Evolutionary conservation across 768 basidiomycete species (phyloP).

Genomic region (Obba rivulosa): DNA sequence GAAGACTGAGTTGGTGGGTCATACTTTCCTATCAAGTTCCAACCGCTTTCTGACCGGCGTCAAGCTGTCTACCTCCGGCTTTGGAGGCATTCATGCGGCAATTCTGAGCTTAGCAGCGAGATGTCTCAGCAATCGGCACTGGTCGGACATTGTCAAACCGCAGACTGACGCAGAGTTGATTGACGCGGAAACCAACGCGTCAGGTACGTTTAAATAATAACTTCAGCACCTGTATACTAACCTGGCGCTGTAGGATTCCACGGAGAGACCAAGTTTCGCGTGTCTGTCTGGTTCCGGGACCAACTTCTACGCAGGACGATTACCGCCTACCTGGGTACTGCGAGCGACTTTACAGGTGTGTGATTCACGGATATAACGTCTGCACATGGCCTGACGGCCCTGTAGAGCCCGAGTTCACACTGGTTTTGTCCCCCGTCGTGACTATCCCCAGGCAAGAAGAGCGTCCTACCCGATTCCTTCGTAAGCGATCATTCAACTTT

Average conservation of each 20-base stretch:
- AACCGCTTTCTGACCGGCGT: not conserved
- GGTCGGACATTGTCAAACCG: slow-evolving; percentile 53
- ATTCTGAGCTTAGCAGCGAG: slow-evolving; percentile 71
- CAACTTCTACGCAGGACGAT: slow-evolving; percentile 55
- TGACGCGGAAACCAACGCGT: slow-evolving; percentile 46
- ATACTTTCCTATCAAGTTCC: not conserved
- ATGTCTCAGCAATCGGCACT: slow-evolving; percentile 55
- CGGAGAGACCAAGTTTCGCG: slow-evolving; percentile 53
- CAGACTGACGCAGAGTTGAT: slow-evolving; percentile 62
- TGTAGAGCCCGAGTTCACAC: slow-evolving; percentile 66
- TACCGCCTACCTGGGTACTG: slow-evolving; percentile 61
- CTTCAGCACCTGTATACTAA: not conserved
- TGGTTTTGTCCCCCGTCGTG: slow-evolving; percentile 65
- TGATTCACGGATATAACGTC: not conserved
- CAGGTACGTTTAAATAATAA: slow-evolving; percentile 34
- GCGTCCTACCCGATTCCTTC: slow-evolving; percentile 48
- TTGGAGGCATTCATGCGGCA: slow-evolving; percentile 80
- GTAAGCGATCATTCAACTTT: slow-evolving; percentile 30
- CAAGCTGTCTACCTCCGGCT: slow-evolving; percentile 58
- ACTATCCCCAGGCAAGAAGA: slow-evolving; percentile 55
- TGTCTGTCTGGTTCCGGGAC: slow-evolving; percentile 49
- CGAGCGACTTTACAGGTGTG: slow-evolving; percentile 68
- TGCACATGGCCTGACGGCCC: not conserved
- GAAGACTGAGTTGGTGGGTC: slow-evolving; percentile 70
- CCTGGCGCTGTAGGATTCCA: slow-evolving; percentile 38